A percentile compares a stretch with the other conserved stretches of the same genome.
phyloP scores from a whole-genome alignment of 371 early-diverging fungal genomes.

The Rhizopus microsporus region DNA sequence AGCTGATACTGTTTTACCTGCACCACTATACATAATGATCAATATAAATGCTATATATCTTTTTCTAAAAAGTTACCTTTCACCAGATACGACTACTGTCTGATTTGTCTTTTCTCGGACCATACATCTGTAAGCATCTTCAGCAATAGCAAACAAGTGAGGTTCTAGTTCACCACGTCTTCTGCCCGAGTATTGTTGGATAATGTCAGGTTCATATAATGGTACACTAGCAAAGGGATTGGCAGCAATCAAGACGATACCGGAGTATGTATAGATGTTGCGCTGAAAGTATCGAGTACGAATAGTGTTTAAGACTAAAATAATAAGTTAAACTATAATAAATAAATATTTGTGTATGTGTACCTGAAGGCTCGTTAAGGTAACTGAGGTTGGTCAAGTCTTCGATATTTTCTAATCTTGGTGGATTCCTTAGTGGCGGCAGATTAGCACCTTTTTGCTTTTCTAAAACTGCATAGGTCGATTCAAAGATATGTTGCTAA shows the following conservation, averaged over 20 bases:
- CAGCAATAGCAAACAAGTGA: conserved; percentile 98
- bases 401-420: conserved; percentile 85
- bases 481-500: conserved; percentile 74
- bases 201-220: conserved; percentile 86
- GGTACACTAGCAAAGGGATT: conserved; percentile 95
- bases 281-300: conserved; percentile 83
- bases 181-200: conserved; percentile 92
- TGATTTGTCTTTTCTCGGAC: conserved; percentile 91
- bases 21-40: conserved; percentile 57
- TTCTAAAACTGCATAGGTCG: conserved; percentile 67
- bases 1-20: conserved; percentile 96
- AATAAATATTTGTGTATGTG: conserved; percentile 5
- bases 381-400: conserved; percentile 91
- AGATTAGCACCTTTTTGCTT: conserved; percentile 67
- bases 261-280: conserved; percentile 99
- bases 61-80: conserved; percentile 61
- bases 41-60: background rate
- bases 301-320: conserved; percentile 84
- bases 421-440: conserved; percentile 91
- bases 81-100: conserved; percentile 98
- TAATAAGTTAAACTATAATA: background rate
- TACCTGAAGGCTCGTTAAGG: conserved; percentile 89
- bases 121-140: conserved; percentile 97
- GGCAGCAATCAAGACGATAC: conserved; percentile 97
- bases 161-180: conserved; percentile 95